Evolutionary conservation across 177 flowering plant species (phyloP).

Genomic region (Vitis hybrid): DNA sequence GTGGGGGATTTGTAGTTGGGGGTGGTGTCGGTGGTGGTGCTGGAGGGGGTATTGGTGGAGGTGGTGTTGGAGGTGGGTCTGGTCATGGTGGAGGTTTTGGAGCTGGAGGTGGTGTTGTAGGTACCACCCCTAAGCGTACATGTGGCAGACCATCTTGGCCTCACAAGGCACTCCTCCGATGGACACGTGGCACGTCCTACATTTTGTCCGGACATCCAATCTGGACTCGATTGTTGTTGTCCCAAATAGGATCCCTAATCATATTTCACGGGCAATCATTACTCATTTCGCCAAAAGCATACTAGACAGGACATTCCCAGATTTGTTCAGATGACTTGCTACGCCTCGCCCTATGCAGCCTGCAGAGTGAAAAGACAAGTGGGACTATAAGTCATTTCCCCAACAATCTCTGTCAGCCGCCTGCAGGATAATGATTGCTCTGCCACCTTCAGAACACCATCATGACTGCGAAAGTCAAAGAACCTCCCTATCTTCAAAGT

Average conservation of each 20-base stretch:
- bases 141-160: no score
- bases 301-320: accelerated
- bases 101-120: not conserved
- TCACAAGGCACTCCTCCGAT: no score
- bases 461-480: no score
- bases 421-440: accelerated
- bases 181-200: accelerated
- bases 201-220: accelerated
- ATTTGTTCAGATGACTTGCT: accelerated
- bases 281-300: no score
- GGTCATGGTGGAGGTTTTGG: no score
- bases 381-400: no score
- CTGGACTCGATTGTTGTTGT: accelerated
- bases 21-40: not conserved
- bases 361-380: accelerated
- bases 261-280: accelerated
- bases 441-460: accelerated
- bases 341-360: accelerated
- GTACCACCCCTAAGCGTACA: no score
- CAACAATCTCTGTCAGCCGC: no score
- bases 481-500: no score
- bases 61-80: not conserved
- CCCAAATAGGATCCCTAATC: accelerated
- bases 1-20: not conserved
- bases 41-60: not conserved